Conservation (phyloP, 176 grass and related monocot species). For the Areca catechu region DNA sequence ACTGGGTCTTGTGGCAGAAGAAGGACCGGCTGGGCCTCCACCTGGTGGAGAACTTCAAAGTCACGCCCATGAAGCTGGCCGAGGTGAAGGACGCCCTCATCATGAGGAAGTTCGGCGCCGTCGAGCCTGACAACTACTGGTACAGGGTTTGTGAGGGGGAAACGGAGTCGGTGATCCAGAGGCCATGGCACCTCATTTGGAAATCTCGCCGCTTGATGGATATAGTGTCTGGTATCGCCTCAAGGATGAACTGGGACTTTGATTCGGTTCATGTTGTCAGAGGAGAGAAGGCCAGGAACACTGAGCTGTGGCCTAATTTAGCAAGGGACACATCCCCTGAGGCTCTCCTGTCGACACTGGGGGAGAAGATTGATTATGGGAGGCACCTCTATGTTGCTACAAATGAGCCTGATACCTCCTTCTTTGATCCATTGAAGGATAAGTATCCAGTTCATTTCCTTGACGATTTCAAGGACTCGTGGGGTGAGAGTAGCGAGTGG, state of each 20-base stretch:
- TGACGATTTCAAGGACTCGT: conserved; percentile 77
- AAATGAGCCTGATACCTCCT: conserved; percentile 58
- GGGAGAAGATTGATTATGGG: conserved; percentile 63
- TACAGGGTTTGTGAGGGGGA: conserved; percentile 83
- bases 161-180: conserved; percentile 67
- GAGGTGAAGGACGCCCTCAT: conserved; percentile 61
- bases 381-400: conserved; percentile 75
- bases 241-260: conserved; percentile 85
- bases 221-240: conserved; percentile 73
- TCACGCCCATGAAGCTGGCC: conserved; percentile 77
- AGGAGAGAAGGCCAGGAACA: conserved; percentile 79
- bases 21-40: conserved; percentile 34
- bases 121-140: conserved; percentile 82
- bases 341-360: conserved; percentile 42
- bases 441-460: conserved; percentile 62
- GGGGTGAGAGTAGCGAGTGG: conserved; percentile 82
- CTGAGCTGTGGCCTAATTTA: conserved; percentile 70
- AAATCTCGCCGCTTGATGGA: conserved; percentile 84
- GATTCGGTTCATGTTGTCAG: conserved; percentile 70
- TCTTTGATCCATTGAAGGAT: conserved; percentile 65
- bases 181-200: conserved; percentile 87
- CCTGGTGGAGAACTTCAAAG: conserved; percentile 60
- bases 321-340: conserved; percentile 67
- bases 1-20: background rate
- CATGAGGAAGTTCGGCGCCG: conserved; percentile 78